Conservation (phyloP, 2,329 filamentous ascomycete genomes). For the Talaromyces sp. region DNA sequence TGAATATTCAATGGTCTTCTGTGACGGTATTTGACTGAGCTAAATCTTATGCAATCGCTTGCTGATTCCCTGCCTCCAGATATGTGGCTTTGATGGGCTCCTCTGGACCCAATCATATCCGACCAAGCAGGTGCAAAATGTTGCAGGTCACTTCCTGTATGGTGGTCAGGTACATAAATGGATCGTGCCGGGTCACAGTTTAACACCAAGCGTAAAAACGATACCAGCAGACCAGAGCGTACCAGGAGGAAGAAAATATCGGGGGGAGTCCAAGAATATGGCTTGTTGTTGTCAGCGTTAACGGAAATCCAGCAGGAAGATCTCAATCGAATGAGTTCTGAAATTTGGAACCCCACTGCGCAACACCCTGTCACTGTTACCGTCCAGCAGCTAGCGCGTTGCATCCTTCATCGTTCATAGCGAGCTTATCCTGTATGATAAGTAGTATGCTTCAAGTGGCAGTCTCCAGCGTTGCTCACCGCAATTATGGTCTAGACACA, state of each 20-base stretch:
- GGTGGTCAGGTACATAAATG: neutral
- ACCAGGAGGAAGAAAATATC: neutral
- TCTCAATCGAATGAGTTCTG: neutral
- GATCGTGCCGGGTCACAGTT: slow-evolving; percentile 1
- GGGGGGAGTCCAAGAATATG: neutral
- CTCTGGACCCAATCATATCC: neutral
- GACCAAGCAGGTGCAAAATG: slow-evolving; percentile 3
- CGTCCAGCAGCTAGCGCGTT: neutral
- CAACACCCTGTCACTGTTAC: neutral
- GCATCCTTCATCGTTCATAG: neutral
- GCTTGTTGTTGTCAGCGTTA: neutral
- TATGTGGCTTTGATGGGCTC: neutral
- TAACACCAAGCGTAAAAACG: neutral
- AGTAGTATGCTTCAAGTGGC: neutral
- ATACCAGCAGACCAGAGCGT: neutral
- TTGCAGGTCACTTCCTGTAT: slow-evolving; percentile 5
- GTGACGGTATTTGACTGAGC: neutral
- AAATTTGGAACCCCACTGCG: neutral
- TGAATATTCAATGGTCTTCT: slow-evolving; percentile 1
- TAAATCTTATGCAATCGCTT: neutral
- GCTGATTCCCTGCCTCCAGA: slow-evolving; percentile 2
- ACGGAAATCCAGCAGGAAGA: neutral
- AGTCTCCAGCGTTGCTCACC: no score
- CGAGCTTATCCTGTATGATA: neutral
- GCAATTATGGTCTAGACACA: no score